Evolutionary conservation across 352 stramenopile species (phyloP).

Genomic region (Blastocystis sp.): DNA sequence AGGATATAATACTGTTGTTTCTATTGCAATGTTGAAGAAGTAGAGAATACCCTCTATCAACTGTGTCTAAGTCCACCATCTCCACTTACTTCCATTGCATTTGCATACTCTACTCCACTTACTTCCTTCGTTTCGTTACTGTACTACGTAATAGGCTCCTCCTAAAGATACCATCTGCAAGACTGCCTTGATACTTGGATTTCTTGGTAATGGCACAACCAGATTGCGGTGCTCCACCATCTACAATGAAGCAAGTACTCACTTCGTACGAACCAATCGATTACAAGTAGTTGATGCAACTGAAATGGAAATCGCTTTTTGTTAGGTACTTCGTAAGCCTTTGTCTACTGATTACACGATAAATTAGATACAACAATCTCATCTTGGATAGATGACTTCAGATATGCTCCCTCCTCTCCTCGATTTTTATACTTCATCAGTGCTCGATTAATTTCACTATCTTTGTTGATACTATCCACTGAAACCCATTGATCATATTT

Average conservation of each 20-base stretch:
- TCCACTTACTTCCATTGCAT: not conserved
- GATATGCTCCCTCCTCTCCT: not conserved
- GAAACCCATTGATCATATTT: slow-evolving; percentile 22
- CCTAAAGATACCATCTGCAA: not conserved
- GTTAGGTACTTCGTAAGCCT: not conserved
- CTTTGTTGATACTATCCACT: not conserved
- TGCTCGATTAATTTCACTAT: slow-evolving; percentile 34
- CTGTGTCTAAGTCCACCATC: not conserved
- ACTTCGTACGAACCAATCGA: slow-evolving; percentile 19
- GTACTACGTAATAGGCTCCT: not conserved
- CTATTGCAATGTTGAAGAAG: not conserved
- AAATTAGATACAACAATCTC: not conserved
- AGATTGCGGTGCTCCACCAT: not conserved
- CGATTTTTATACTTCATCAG: slow-evolving; percentile 33
- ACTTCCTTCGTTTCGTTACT: not conserved
- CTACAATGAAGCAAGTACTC: not conserved
- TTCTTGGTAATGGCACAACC: not conserved
- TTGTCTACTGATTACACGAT: not conserved
- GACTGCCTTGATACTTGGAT: not conserved
- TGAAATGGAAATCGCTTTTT: not conserved
- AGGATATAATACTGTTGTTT: not conserved
- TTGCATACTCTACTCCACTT: not conserved
- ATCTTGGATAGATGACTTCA: not conserved
- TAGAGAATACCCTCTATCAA: slow-evolving; percentile 19
- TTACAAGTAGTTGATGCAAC: not conserved